Conservation (phyloP, 192 early-diverging fungal species). For the Gigaspora rosea region DNA sequence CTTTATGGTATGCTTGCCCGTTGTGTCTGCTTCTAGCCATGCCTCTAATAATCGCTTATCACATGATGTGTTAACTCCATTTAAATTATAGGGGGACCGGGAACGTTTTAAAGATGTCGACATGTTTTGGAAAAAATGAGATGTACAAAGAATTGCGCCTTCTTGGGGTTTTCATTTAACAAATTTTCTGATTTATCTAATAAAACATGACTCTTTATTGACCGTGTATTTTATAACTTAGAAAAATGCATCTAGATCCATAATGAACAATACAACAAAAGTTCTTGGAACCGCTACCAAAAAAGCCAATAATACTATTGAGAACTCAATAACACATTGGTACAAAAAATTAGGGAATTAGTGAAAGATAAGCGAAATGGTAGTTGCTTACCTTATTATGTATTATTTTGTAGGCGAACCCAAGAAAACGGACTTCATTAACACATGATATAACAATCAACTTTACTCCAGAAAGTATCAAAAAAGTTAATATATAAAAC, state of each 20-base stretch:
- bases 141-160: conserved; percentile 21
- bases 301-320: conserved; percentile 11
- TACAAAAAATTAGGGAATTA: conserved; percentile 30
- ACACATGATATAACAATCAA: neutral
- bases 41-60: conserved; percentile 3
- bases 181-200: conserved; percentile 27
- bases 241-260: conserved; percentile 16
- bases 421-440: conserved; percentile 17
- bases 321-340: conserved; percentile 23
- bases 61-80: conserved; percentile 24
- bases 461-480: conserved; percentile 1
- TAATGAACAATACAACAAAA: conserved; percentile 13
- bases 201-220: conserved; percentile 15
- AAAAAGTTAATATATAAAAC: conserved; percentile 19
- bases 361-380: conserved; percentile 15
- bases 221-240: conserved; percentile 29
- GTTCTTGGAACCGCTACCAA: conserved; percentile 20
- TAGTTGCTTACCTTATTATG: conserved; percentile 25
- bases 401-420: conserved; percentile 23
- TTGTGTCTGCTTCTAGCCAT: conserved; percentile 29
- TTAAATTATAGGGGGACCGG: conserved; percentile 26
- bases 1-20: conserved; percentile 34
- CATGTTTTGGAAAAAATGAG: conserved; percentile 28
- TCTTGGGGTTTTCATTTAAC: conserved; percentile 29
- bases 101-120: conserved; percentile 29